A percentile compares a stretch with the other conserved stretches of the same genome.
These are phyloP conservation scores for Suillus placidus DNA, from an alignment of 768 basidiomycete genomes.

Conservation along the genomic window DNA sequence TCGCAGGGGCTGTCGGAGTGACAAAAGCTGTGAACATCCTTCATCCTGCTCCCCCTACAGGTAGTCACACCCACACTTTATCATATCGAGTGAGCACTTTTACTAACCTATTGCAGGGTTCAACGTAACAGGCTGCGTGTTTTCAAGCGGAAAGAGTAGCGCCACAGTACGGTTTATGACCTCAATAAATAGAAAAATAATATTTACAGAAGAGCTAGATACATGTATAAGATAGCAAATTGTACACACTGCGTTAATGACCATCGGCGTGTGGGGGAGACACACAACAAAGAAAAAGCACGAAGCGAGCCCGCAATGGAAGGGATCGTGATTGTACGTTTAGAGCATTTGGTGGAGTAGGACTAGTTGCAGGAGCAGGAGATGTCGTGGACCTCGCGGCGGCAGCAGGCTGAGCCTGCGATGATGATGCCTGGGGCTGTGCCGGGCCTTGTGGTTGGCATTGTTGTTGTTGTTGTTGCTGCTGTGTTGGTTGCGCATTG, in stretches of 20 bases:
- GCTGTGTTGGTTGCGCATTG: background rate
- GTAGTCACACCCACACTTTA: background rate
- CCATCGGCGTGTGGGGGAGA: background rate
- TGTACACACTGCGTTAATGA: too few species aligned
- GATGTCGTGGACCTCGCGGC: background rate
- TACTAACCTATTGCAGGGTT: background rate
- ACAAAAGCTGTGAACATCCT: background rate
- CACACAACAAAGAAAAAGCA: background rate
- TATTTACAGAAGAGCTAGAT: background rate
- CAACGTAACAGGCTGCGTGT: background rate
- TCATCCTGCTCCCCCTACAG: background rate
- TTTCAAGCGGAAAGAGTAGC: background rate
- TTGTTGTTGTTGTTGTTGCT: background rate
- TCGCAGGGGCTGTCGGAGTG: background rate
- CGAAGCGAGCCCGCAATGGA: background rate
- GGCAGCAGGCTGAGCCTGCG: background rate
- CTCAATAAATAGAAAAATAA: too few species aligned
- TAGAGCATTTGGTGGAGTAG: too few species aligned
- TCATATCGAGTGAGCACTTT: background rate
- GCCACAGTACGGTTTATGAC: slow-evolving; percentile 1
- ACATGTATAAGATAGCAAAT: background rate
- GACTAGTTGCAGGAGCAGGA: background rate
- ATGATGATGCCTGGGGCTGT: background rate
- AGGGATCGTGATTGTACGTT: background rate
- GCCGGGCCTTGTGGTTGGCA: background rate